These are phyloP conservation scores for Protostelium mycophagum DNA, from an alignment of 78 protist species.

Conservation along the genomic window DNA sequence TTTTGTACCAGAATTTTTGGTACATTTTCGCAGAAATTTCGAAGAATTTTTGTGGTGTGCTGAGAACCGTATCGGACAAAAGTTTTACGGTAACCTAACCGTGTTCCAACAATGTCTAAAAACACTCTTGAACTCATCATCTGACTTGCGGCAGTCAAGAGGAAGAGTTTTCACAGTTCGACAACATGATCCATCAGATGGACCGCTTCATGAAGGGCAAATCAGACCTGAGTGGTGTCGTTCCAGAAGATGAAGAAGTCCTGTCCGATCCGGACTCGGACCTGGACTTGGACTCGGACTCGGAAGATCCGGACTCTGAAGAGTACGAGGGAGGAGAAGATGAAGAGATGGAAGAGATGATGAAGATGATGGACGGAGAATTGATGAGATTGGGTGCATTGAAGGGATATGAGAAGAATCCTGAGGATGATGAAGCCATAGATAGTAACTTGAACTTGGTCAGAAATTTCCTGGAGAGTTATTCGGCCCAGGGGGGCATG, in stretches of 20 bases:
- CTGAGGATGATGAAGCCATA: neutral
- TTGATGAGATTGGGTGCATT: neutral
- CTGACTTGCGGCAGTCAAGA: neutral
- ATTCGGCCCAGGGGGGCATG: neutral
- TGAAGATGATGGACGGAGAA: neutral
- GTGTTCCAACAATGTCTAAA: too few relatives aligned
- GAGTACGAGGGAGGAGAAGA: neutral
- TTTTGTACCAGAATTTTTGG: too few relatives aligned
- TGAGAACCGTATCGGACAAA: too few relatives aligned
- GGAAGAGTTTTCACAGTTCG: slow-evolving; percentile 2
- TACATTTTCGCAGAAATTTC: too few relatives aligned
- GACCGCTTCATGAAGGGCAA: neutral
- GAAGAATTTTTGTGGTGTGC: too few relatives aligned
- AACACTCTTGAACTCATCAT: too few relatives aligned
- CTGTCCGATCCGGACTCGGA: neutral
- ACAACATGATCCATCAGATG: neutral
- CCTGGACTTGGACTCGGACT: neutral
- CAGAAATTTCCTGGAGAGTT: neutral
- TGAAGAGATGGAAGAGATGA: neutral
- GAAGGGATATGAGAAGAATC: neutral
- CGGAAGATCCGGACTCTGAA: too few relatives aligned
- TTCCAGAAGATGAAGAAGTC: neutral
- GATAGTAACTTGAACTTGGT: slow-evolving; percentile 1
- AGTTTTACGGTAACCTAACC: too few relatives aligned
- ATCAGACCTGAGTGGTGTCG: neutral